Base-by-base conservation (phyloP, 805 yeast genomes). In the Yarrowia osloensis region DNA sequence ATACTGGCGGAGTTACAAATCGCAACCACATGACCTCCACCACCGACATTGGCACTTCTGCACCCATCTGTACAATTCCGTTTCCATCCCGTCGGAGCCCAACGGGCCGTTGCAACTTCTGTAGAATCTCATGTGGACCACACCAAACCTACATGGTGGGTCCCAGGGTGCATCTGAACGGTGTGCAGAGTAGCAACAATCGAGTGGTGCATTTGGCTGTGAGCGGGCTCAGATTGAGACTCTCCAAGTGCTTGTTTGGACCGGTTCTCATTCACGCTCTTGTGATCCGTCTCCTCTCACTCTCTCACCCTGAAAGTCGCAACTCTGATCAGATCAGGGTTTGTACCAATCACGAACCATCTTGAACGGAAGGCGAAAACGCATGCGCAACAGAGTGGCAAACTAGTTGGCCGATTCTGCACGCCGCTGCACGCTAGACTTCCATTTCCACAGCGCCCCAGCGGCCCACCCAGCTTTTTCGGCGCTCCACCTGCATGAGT, bases 261-360 rank as follows among this genome's bases (percentile, higher is more conserved):
- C n/a, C n/a, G n/a, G n/a, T n/a, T n/a, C n/a, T n/a, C n/a, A n/a
- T n/a, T n/a, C n/a, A n/a, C n/a, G n/a, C n/a, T n/a, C n/a, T n/a
- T n/a, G n/a, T n/a, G n/a, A n/a, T 28, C 6, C 9, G 31, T 8
- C 31, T 28, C 31, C 6, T 28, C 31, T 28, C 31, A 28, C 9
- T 28, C 9, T 8, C 31, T 17, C 17, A 17, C 21, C 22, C 15
- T 17, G 15, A 15, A 28, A 28, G 15, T 15, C 29, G 28, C 40
- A 50, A 50, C 57, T 50, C 40, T 50, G 57, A 50, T 50, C 28
- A 50, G 57, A 50, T 50, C 57, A 50, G 57, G 57, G 57, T 50
- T 50, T 17, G 11, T 15, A 21, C 57, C 57, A 50, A 50, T 50
- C 57, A 49, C 35, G 19, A 39, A 11, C 13, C 26, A 7, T 22